Base-by-base conservation (phyloP, 179 eudicot species). In the Patellifolia procumbens region DNA sequence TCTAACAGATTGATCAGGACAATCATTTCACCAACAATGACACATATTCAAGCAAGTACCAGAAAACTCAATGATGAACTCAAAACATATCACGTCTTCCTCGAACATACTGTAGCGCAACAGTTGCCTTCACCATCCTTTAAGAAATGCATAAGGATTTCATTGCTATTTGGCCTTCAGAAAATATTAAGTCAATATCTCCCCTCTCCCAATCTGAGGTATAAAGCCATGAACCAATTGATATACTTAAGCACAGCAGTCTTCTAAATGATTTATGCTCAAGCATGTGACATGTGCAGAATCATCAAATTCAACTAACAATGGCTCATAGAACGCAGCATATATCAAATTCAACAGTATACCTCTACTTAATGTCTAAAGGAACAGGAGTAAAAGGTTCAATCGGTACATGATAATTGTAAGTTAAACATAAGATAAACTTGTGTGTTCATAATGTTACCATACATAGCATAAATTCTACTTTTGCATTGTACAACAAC, bases 381-480 rank as follows among this genome's bases (percentile, higher is more conserved):
- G 28, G 7, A 29, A 69, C 20, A 48, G 16, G 48, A 7, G 49
- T 7, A 48, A 39, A 12, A 8, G 29, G 22, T 34, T n/a, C 13
- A 45, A 37, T 31, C 5, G 32, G 17, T 31, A n/a, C 45, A 24
- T 24, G 62, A 55, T 2, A 37, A 0, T 35, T 39, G 65, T 3
- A 22, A 11, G 19, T 12, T 55, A 15, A 60, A 73, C 65, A 56
- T 56, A 26, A 59, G 55, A 56, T 12, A 7, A 43, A 28, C 46
- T 62, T 45, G 7, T 31, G 10, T 74, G 31, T 31, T 74, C 29
- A 62, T 62, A 15, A 62, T 31, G 28, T 20, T 73, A 60, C 67
- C 42, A 73, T 26, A 60, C 29, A 58, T 26, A 46, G 15, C 42
- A 29, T 11, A 29, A 29, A 45, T 0, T 62, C 12, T 48, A 46